phyloP scores from a whole-genome alignment of 2,329 filamentous ascomycete species.

The Thielaviopsis populi region DNA sequence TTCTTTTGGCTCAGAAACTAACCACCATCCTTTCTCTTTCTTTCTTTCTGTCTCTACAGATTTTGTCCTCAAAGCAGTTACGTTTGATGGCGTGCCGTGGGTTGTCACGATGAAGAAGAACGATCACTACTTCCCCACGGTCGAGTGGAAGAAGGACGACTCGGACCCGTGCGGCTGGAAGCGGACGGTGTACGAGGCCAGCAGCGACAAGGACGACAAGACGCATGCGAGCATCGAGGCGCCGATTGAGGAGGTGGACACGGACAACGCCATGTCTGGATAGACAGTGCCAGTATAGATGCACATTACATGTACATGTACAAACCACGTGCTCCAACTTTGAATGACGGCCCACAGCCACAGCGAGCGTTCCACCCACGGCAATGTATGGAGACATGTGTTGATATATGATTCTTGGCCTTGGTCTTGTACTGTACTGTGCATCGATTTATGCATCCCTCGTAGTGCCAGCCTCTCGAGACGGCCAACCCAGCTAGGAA shows the following conservation, averaged over 20 bases:
- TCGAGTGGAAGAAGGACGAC: conserved; percentile 52
- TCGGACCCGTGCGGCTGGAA: conserved; percentile 46
- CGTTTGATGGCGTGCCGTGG: conserved; percentile 96
- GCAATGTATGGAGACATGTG: background rate
- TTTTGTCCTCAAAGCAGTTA: conserved; percentile 93
- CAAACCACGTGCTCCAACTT: background rate
- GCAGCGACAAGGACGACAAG: conserved; percentile 3
- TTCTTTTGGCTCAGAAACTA: conserved; percentile 14
- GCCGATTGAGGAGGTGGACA: background rate
- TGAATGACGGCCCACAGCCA: no score
- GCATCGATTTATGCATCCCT: no score
- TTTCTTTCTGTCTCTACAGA: conserved; percentile 35
- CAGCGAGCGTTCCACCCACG: no score
- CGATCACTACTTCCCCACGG: conserved; percentile 77
- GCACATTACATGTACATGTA: background rate
- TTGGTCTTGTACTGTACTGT: background rate
- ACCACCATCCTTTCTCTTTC: conserved; percentile 2
- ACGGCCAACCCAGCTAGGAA: background rate
- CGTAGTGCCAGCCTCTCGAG: background rate
- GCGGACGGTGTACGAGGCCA: conserved; percentile 32
- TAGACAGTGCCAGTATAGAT: background rate
- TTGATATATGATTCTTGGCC: background rate
- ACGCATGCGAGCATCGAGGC: background rate
- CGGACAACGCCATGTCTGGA: conserved; percentile 8
- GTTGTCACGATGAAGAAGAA: conserved; percentile 99